Conservation (phyloP, 768 basidiomycete genomes). For the Xerocomellus dryophilus region DNA sequence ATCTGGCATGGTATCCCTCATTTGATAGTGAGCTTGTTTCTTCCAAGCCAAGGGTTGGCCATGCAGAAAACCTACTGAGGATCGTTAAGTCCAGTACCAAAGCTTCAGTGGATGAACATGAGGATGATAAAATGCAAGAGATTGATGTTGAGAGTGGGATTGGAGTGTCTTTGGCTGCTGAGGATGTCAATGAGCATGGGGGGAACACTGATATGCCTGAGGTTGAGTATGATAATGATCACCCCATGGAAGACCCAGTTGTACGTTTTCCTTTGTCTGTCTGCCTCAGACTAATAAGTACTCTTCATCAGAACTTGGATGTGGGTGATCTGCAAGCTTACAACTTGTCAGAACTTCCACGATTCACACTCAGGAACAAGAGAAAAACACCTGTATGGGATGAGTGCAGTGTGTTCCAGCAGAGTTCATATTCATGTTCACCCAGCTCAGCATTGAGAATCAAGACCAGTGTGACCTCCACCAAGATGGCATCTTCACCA, state of each 20-base stretch:
- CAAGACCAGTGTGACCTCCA: background rate
- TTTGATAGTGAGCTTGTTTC: slow-evolving; percentile 3
- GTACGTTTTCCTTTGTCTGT: background rate
- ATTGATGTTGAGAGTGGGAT: too few species aligned
- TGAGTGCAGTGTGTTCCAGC: background rate
- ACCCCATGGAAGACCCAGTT: too few species aligned
- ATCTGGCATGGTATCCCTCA: slow-evolving; percentile 8
- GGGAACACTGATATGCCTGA: too few species aligned
- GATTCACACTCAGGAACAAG: background rate
- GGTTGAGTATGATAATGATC: too few species aligned
- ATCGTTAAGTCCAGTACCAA: background rate
- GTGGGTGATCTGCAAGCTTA: background rate
- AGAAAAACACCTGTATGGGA: background rate
- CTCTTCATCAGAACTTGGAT: background rate
- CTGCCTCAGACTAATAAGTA: background rate
- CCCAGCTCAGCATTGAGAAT: background rate
- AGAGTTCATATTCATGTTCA: background rate
- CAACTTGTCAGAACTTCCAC: background rate
- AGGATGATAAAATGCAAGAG: too few species aligned
- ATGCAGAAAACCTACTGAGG: background rate
- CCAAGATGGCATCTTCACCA: too few species aligned
- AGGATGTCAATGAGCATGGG: too few species aligned
- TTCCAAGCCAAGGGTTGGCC: background rate
- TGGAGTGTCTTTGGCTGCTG: too few species aligned
- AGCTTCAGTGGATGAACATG: too few species aligned